Evolutionary conservation across 1,284 basidiomycete species (phyloP).

Genomic region (Rhodotorula sp.): DNA sequence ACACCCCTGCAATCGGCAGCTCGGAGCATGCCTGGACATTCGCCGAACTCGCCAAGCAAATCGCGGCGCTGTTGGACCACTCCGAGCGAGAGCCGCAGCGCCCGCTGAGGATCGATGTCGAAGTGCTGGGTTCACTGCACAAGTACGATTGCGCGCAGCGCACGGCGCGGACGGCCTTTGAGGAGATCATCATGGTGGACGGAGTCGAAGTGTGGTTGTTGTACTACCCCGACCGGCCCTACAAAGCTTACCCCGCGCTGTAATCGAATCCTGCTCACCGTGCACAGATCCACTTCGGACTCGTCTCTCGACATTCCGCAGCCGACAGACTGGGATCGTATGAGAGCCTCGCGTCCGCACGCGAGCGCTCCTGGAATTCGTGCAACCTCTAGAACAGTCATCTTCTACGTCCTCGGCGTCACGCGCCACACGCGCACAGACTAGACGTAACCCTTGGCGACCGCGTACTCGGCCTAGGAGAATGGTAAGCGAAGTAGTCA

Average conservation of each 20-base stretch:
- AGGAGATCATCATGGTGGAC: background rate
- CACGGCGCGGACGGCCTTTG: background rate
- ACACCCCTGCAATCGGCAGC: background rate
- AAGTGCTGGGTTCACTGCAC: background rate
- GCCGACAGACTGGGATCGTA: too few relatives aligned
- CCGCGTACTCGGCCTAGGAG: conserved; percentile 39
- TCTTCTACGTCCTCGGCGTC: too few relatives aligned
- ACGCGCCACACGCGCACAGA: too few relatives aligned
- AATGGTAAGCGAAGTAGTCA: background rate
- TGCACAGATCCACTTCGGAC: too few relatives aligned
- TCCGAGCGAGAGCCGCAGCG: background rate
- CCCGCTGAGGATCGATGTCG: background rate
- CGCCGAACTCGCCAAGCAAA: background rate
- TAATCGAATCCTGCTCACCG: too few relatives aligned
- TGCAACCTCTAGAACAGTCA: too few relatives aligned
- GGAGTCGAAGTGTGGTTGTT: background rate
- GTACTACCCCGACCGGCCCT: conserved; percentile 1
- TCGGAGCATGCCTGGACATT: background rate
- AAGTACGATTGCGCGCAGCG: conserved; percentile 2
- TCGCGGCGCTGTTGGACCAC: background rate
- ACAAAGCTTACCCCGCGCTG: background rate
- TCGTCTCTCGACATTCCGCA: too few relatives aligned
- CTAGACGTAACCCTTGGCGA: conserved; percentile 36
- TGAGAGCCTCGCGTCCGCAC: too few relatives aligned
- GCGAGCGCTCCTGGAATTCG: too few relatives aligned